Evolutionary conservation across 2,329 filamentous ascomycete genomes (phyloP).

Genomic region (Cladosporium sp.): DNA sequence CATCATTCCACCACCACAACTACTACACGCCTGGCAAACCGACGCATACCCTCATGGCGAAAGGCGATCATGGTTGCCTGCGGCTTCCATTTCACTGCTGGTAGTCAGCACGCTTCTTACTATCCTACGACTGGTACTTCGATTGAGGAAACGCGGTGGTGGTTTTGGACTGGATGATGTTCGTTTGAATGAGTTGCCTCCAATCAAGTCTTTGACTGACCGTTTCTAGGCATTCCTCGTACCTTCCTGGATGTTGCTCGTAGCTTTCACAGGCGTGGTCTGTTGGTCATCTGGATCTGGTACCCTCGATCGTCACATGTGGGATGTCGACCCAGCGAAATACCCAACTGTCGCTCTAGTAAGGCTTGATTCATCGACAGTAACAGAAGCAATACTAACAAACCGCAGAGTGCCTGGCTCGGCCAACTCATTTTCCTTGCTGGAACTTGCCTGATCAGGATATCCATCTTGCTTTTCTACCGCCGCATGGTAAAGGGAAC

Average conservation of each 20-base stretch:
- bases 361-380: not conserved
- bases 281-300: constrained; percentile 6
- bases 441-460: constrained; percentile 37
- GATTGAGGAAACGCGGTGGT: constrained; percentile 28
- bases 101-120: constrained; percentile 26
- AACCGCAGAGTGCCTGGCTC: constrained; percentile 32
- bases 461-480: constrained; percentile 45
- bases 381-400: not conserved
- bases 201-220: not conserved
- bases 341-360: constrained; percentile 16
- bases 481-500: constrained; percentile 41
- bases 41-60: constrained; percentile 13
- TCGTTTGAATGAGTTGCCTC: not conserved
- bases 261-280: constrained; percentile 8
- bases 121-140: constrained; percentile 25
- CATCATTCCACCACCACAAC: constrained; percentile 6
- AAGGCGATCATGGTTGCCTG: constrained; percentile 14
- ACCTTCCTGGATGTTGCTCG: constrained; percentile 9
- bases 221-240: not conserved
- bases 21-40: constrained; percentile 12
- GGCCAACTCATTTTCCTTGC: constrained; percentile 37
- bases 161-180: constrained; percentile 18
- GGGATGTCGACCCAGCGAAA: not conserved
- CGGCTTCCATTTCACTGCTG: constrained; percentile 23
- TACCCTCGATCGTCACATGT: constrained; percentile 16